phyloP scores from a whole-genome alignment of 495 filamentous ascomycete genomes.

The Jackrogersella minutella region DNA sequence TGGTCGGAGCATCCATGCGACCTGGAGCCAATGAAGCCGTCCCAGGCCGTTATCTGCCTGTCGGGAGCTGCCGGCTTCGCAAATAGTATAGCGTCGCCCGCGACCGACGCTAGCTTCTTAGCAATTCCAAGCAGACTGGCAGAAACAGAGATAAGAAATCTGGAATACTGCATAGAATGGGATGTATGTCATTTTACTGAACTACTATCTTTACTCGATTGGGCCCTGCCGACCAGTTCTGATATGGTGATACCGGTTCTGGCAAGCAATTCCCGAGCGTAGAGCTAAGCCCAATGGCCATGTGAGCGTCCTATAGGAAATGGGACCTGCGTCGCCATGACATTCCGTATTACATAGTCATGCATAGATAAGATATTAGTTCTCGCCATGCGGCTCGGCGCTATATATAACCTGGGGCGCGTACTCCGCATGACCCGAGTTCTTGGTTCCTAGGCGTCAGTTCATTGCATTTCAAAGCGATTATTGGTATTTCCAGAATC shows the following conservation, averaged over 20 bases:
- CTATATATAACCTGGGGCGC: conserved; percentile 1
- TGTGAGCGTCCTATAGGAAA: not conserved
- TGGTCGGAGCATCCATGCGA: too few relatives aligned
- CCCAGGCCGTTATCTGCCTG: not conserved
- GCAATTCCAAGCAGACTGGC: not conserved
- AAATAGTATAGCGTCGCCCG: too few relatives aligned
- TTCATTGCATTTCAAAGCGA: not conserved
- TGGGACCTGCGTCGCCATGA: not conserved
- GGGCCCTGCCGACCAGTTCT: not conserved
- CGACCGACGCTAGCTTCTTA: not conserved
- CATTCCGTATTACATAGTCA: conserved; percentile 9
- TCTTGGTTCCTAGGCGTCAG: not conserved
- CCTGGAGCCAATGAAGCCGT: too few relatives aligned
- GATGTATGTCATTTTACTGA: not conserved
- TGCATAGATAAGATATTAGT: conserved; percentile 6
- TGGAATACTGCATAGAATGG: not conserved
- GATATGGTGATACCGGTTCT: not conserved
- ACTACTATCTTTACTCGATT: not conserved
- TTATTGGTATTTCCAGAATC: conserved; percentile 35
- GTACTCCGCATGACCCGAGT: not conserved
- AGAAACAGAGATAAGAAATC: not conserved
- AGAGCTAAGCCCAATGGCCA: conserved; percentile 5
- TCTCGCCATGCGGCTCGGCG: not conserved
- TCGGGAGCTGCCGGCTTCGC: not conserved
- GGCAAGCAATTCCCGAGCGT: conserved; percentile 4